Conservation (phyloP, 2,329 filamentous ascomycete species). For the Alternaria consortialis region DNA sequence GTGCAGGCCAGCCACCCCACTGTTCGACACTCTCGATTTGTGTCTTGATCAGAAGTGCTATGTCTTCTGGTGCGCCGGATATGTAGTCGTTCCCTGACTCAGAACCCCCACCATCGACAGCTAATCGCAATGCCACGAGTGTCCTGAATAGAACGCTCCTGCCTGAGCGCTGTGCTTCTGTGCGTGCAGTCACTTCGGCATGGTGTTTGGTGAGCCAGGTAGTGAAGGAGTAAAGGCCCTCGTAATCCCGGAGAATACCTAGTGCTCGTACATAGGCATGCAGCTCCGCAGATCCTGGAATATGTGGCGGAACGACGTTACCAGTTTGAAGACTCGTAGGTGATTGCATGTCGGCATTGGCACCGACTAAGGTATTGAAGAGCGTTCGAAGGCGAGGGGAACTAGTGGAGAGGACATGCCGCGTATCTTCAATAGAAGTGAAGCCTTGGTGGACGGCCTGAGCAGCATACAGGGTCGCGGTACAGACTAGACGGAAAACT, state of each 20-base stretch:
- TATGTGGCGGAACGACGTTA: constrained; percentile 48
- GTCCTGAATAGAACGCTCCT: constrained; percentile 41
- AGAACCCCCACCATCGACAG: constrained; percentile 46
- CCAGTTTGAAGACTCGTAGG: neutral
- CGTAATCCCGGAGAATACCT: constrained; percentile 67
- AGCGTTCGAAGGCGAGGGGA: constrained; percentile 34
- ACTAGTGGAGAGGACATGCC: constrained; percentile 25
- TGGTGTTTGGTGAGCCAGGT: constrained; percentile 62
- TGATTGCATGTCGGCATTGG: constrained; percentile 24
- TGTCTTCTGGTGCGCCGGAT: constrained; percentile 38
- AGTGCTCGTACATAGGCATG: constrained; percentile 71
- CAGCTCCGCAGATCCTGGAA: constrained; percentile 58
- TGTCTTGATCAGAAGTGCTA: constrained; percentile 41
- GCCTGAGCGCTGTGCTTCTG: constrained; percentile 36
- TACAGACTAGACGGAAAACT: constrained; percentile 46
- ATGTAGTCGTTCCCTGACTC: constrained; percentile 5
- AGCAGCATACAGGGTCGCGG: constrained; percentile 40
- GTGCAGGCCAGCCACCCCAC: constrained; percentile 57
- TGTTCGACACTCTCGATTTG: constrained; percentile 49
- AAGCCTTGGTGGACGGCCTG: constrained; percentile 26
- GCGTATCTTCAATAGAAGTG: constrained; percentile 17
- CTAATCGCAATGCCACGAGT: constrained; percentile 54
- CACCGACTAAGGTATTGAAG: constrained; percentile 39
- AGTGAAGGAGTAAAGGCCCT: constrained; percentile 66
- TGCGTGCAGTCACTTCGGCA: constrained; percentile 38